Base-by-base conservation (phyloP, 768 basidiomycete genomes). In the Xerocomellus dryophilus region DNA sequence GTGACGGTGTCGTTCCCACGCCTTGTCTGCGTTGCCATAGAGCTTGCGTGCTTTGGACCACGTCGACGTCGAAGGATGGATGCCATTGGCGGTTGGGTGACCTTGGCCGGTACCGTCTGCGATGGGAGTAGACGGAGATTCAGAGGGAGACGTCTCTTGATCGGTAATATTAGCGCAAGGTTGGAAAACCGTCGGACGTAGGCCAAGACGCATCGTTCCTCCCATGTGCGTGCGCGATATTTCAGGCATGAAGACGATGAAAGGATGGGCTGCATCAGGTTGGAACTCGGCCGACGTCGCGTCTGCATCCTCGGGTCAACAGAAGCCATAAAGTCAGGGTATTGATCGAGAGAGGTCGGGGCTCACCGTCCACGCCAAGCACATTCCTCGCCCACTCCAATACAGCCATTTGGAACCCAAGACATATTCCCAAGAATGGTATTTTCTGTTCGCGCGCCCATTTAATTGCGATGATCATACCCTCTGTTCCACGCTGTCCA, bases 191-290 rank as follows among this genome's bases (percentile, higher is more conserved):
- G 96, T 99, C 4, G 96, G 93, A n/a, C 96, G 85, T 39, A 98
- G 78, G 21, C 97, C 97, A n/a, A 98, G 82, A 12, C 97, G 87
- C 97, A 99, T 99, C n/a, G 96, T 99, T 20, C 97, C 97, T 47
- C 97, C 97, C 84, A 98, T 93, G 60, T 98, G 94, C 12, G 95
- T 98, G 68, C 88, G 89, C 11, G 93, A 97, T 62, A 99, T 91
- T 70, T 99, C 97, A 17, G 97, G 97, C 97, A 99, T 99, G 81
- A 95, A 98, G 61, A 98, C 80, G 71, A 98, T 78, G 51, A 94
- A 78, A 0, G 88, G 90, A 59, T 87, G 75, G n/a, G 74, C 69
- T 2, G 85, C 75, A 1, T 81, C 71, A 4, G 81, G 66, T 38
- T 79, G 72, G 61, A 98, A 90, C 71, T 99, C 96, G 29, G 83